Conservation (phyloP, 345 rosid genomes). For the Corymbia maculata region DNA sequence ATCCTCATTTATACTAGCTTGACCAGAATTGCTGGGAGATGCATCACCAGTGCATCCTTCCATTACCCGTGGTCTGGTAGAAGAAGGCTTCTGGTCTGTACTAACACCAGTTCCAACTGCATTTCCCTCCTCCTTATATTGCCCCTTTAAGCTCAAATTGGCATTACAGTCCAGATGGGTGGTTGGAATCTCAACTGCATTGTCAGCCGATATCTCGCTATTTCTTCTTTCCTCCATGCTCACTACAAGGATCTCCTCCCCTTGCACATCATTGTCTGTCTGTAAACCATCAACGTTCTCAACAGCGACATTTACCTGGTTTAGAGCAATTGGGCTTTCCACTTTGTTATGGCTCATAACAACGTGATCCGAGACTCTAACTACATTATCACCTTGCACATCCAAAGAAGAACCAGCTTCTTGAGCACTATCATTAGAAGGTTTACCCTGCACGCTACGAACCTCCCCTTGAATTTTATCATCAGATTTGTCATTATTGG, state of each 20-base stretch:
- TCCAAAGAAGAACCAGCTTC: slow-evolving; percentile 24
- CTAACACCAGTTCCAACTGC: neutral
- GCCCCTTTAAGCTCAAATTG: neutral
- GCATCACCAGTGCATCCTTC: slow-evolving; percentile 21
- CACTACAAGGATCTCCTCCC: neutral
- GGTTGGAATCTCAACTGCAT: neutral
- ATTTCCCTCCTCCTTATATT: neutral
- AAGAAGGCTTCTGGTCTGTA: slow-evolving; percentile 16
- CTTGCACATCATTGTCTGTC: slow-evolving; percentile 1
- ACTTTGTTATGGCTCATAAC: neutral
- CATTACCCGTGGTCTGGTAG: slow-evolving; percentile 4
- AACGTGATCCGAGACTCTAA: neutral
- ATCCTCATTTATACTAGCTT: slow-evolving; percentile 10
- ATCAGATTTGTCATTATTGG: neutral
- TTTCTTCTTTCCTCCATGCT: slow-evolving; percentile 9
- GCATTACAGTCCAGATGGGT: neutral
- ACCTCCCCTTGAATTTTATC: slow-evolving; percentile 11
- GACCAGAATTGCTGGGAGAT: neutral
- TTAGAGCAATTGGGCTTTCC: neutral
- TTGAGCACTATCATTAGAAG: slow-evolving; percentile 17
- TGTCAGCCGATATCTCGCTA: slow-evolving; percentile 4
- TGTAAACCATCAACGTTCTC: slow-evolving; percentile 9
- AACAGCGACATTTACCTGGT: neutral
- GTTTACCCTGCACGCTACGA: slow-evolving; percentile 10
- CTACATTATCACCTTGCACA: slow-evolving; percentile 19